Evolutionary conservation across 176 grass and related monocot genomes (phyloP).

Genomic region (Aegilops longissima): DNA sequence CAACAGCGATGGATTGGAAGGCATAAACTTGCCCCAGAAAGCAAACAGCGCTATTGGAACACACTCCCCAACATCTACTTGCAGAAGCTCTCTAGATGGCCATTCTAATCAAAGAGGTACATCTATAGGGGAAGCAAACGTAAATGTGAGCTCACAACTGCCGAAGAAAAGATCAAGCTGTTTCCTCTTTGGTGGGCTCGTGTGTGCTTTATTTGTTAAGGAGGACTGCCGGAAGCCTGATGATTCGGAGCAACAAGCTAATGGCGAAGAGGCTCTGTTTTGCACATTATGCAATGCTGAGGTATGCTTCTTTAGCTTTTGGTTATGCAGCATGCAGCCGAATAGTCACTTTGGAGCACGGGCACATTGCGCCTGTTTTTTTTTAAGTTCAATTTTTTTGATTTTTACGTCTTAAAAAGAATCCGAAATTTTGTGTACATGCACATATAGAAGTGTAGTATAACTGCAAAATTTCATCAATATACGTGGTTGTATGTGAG

Average conservation of each 20-base stretch:
- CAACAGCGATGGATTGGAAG: slow-evolving; percentile 45
- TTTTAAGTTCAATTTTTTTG: too few relatives aligned
- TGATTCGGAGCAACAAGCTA: slow-evolving; percentile 65
- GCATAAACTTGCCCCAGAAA: slow-evolving; percentile 44
- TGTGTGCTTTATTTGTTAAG: slow-evolving; percentile 86
- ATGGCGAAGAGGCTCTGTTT: slow-evolving; percentile 86
- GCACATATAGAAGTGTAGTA: too few relatives aligned
- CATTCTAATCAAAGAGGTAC: slow-evolving; percentile 60
- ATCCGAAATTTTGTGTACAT: too few relatives aligned
- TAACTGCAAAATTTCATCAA: too few relatives aligned
- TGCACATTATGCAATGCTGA: slow-evolving; percentile 97
- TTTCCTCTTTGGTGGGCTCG: slow-evolving; percentile 68
- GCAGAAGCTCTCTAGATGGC: slow-evolving; percentile 71
- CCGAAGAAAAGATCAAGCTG: slow-evolving; percentile 65
- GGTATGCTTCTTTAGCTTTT: slow-evolving; percentile 47
- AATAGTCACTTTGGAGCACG: too few relatives aligned
- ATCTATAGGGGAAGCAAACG: slow-evolving; percentile 40
- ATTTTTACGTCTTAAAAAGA: too few relatives aligned
- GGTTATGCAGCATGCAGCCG: background rate
- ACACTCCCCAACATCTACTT: slow-evolving; percentile 63
- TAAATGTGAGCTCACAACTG: slow-evolving; percentile 28
- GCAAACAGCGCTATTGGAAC: slow-evolving; percentile 50
- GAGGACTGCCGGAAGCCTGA: slow-evolving; percentile 85
- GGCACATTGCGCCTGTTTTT: too few relatives aligned
- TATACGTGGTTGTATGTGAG: too few relatives aligned